Conservation (phyloP, 129 eudicot species). For the Chrysanthemum seticuspe region DNA sequence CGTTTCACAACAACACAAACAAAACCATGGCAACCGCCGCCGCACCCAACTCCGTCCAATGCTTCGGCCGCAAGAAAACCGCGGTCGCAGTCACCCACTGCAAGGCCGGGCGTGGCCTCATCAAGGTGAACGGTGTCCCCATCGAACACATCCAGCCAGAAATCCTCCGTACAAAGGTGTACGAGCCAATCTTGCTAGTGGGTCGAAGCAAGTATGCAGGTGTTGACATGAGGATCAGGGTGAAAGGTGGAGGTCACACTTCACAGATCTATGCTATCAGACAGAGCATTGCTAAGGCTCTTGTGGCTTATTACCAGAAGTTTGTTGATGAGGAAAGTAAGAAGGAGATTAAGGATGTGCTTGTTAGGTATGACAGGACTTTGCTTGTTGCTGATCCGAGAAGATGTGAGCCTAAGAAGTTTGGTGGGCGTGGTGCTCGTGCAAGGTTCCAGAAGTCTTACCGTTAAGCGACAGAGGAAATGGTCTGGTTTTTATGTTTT, state of each 20-base stretch:
- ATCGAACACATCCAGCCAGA: constrained; percentile 70
- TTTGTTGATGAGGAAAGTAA: constrained; percentile 67
- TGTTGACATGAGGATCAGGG: constrained; percentile 79
- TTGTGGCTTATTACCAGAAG: constrained; percentile 75
- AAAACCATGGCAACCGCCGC: constrained; percentile 46
- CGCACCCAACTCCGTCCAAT: constrained; percentile 55
- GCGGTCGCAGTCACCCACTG: constrained; percentile 87
- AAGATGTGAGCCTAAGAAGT: constrained; percentile 92
- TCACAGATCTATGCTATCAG: constrained; percentile 84
- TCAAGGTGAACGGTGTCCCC: constrained; percentile 73
- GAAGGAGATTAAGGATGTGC: constrained; percentile 76
- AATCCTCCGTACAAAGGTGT: constrained; percentile 70
- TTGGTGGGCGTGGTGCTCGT: constrained; percentile 88
- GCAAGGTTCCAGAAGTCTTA: constrained; percentile 78
- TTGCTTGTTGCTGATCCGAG: constrained; percentile 84
- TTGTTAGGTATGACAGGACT: constrained; percentile 78
- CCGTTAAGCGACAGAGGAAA: constrained; percentile 43
- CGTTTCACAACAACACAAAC: background rate
- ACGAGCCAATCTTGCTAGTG: constrained; percentile 64
- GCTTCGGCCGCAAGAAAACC: constrained; percentile 81
- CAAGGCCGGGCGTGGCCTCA: constrained; percentile 70
- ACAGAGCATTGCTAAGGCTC: constrained; percentile 69
- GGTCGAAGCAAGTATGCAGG: constrained; percentile 63
- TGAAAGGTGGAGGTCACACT: constrained; percentile 85
- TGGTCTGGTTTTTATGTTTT: background rate